Conservation (phyloP, 805 yeast species). For the Myxozyma neglecta region DNA sequence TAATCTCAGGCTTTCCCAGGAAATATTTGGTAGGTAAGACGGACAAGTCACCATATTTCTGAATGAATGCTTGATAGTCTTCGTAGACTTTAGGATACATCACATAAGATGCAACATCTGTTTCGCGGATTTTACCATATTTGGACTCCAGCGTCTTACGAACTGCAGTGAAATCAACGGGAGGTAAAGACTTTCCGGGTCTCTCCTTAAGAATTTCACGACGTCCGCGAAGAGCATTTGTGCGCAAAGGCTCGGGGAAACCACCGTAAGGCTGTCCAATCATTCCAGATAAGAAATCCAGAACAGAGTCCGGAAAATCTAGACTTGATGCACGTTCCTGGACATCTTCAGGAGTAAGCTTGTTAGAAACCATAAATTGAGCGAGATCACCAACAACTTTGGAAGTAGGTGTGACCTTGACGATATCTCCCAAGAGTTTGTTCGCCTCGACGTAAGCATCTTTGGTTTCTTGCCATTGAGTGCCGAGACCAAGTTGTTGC, state of each 20-base stretch:
- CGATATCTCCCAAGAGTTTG: slow-evolving; percentile 88
- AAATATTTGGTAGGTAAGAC: slow-evolving; percentile 91
- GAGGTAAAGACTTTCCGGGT: slow-evolving; percentile 89
- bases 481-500: slow-evolving; percentile 96
- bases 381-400: slow-evolving; percentile 99
- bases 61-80: slow-evolving; percentile 70
- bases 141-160: slow-evolving; percentile 71
- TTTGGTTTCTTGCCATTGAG: slow-evolving; percentile 95
- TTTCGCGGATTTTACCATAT: slow-evolving; percentile 67
- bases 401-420: slow-evolving; percentile 99
- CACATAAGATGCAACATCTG: slow-evolving; percentile 90
- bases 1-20: slow-evolving; percentile 81
- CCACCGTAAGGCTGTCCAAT: slow-evolving; percentile 99
- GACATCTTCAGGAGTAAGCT: slow-evolving; percentile 81
- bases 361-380: slow-evolving; percentile 98
- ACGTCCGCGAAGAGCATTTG: slow-evolving; percentile 86
- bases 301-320: slow-evolving; percentile 98
- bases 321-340: slow-evolving; percentile 80
- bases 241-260: slow-evolving; percentile 98
- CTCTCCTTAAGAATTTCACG: slow-evolving; percentile 84
- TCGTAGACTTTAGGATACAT: slow-evolving; percentile 99
- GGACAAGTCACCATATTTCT: slow-evolving; percentile 86
- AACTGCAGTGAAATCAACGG: slow-evolving; percentile 73
- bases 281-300: slow-evolving; percentile 98
- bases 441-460: slow-evolving; percentile 91